Evolutionary conservation across 306 rosid species (phyloP), one percentile per base, ranked within the genome.

Genomic region (Cicer judaicum): DNA sequence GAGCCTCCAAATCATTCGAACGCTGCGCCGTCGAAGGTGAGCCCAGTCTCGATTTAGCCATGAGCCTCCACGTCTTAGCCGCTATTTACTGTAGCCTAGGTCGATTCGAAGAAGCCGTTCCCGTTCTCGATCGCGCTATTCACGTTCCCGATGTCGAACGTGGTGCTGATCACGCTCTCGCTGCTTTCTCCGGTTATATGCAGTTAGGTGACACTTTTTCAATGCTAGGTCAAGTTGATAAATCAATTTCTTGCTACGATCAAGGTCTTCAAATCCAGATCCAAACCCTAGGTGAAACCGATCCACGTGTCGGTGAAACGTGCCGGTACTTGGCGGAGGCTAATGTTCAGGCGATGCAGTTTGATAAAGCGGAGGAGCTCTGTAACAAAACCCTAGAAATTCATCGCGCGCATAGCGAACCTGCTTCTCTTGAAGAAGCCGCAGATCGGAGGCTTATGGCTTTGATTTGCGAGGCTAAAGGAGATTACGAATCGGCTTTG

Each of bases 271-370:
- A 92, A 79, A 92, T 95, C 79, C 99, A 95, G 92, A 95, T 92
- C 91, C 92, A 92, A 19, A 87, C 97, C 6, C 78, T 95, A 70
- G 98, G 98, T 1, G 98, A 90, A 15, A 86, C 96, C 14, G 99
- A 95, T 92, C 97, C 97, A 5, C 81, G 99, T 57, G 99, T 95
- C 7, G 99, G 98, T 0, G 99, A 95, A 74, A 92, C 99, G 66
- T 95, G 96, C 91, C 85, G 99, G 57, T 81, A 95, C 81, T 87
- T 95, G 68, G 97, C 99, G 4, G 99, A 95, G 85, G 99, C 99
- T 18, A 91, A 92, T 61, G 97, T 95, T 66, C 99, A 95, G 82
- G 99, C 99, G 64, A 95, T 95, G 99, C 98, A 95, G 75, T 95
- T 92, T 71, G 99, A 90, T 59, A 90, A 92, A 79, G 99, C 98